phyloP scores from a whole-genome alignment of 371 early-diverging fungal genomes.

The Apophysomyces ossiformis region DNA sequence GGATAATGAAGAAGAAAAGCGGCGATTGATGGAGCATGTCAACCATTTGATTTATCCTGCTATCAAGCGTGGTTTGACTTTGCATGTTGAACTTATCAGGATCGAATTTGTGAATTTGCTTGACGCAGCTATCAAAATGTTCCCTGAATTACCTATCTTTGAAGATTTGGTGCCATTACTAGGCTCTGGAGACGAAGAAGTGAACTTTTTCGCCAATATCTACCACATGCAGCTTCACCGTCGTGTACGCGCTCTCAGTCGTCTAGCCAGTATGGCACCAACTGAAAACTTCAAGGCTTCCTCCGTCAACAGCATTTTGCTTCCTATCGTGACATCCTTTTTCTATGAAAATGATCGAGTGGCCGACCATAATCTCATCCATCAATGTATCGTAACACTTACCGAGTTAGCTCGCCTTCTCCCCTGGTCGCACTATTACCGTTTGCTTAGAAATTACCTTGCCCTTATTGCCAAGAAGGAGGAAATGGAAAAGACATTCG shows the following conservation, averaged over 20 bases:
- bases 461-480: slow-evolving; percentile 64
- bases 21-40: slow-evolving; percentile 54
- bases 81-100: slow-evolving; percentile 66
- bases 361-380: slow-evolving; percentile 75
- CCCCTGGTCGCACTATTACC: slow-evolving; percentile 86
- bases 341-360: slow-evolving; percentile 77
- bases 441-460: slow-evolving; percentile 74
- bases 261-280: slow-evolving; percentile 67
- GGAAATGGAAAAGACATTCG: slow-evolving; percentile 75
- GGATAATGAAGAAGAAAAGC: slow-evolving; percentile 44
- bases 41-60: slow-evolving; percentile 72
- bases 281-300: slow-evolving; percentile 50
- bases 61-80: slow-evolving; percentile 75
- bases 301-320: slow-evolving; percentile 75
- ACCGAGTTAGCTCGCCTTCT: slow-evolving; percentile 70
- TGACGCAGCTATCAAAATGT: slow-evolving; percentile 64
- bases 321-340: slow-evolving; percentile 86
- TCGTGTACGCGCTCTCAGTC: slow-evolving; percentile 80
- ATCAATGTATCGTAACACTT: slow-evolving; percentile 79
- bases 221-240: slow-evolving; percentile 94
- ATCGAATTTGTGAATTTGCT: slow-evolving; percentile 73
- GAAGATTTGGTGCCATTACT: slow-evolving; percentile 70
- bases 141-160: slow-evolving; percentile 64
- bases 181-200: slow-evolving; percentile 75
- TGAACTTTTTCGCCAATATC: slow-evolving; percentile 89